These are phyloP conservation scores for Mycena galopus DNA, from an alignment of 768 basidiomycete species.

Conservation along the genomic window DNA sequence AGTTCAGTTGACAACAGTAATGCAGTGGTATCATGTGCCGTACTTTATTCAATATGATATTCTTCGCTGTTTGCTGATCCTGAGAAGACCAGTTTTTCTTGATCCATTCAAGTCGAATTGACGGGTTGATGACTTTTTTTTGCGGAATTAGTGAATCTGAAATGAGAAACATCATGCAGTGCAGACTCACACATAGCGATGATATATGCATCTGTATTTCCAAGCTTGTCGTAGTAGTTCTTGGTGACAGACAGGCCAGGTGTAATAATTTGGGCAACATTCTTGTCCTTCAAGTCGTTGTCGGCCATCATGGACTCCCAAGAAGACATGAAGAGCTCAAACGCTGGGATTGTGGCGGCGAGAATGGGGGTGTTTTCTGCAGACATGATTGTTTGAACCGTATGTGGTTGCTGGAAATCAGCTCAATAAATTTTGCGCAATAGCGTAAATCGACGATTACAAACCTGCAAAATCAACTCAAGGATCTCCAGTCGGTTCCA, in stretches of 20 bases:
- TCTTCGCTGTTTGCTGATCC: not conserved
- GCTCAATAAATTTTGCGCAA: too few relatives aligned
- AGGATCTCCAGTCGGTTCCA: too few relatives aligned
- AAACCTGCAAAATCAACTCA: too few relatives aligned
- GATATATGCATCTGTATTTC: not conserved
- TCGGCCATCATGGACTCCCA: not conserved
- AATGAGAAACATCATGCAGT: too few relatives aligned
- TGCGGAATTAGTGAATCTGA: too few relatives aligned
- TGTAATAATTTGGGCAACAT: not conserved
- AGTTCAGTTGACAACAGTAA: too few relatives aligned
- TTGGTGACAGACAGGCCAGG: not conserved
- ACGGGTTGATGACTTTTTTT: not conserved
- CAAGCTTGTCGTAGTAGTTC: conserved; percentile 1
- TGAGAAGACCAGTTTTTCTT: not conserved
- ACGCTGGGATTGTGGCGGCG: too few relatives aligned
- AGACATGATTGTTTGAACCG: not conserved
- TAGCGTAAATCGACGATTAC: too few relatives aligned
- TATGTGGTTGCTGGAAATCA: not conserved
- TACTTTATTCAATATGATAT: not conserved
- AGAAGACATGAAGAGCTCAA: not conserved
- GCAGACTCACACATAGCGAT: not conserved
- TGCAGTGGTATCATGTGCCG: too few relatives aligned
- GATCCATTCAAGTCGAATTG: too few relatives aligned
- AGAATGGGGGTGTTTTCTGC: not conserved
- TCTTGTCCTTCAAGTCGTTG: not conserved